Conservation (phyloP, 371 early-diverging fungal species). For the Sporodiniella umbellata region DNA sequence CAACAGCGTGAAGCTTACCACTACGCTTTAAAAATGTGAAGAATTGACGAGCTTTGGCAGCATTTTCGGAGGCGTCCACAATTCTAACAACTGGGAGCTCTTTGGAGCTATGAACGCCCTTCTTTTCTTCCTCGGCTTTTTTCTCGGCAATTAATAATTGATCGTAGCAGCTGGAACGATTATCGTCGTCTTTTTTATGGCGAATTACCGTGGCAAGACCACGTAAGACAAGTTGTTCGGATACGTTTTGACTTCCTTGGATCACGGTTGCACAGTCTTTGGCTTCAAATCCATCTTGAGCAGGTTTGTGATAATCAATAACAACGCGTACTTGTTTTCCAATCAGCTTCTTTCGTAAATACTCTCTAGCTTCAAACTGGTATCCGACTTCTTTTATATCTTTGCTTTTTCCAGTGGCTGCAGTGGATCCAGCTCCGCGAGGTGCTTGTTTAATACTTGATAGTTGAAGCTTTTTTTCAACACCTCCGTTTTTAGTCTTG, state of each 20-base stretch:
- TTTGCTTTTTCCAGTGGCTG: constrained; percentile 55
- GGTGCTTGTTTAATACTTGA: constrained; percentile 79
- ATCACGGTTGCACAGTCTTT: constrained; percentile 87
- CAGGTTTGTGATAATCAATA: constrained; percentile 88
- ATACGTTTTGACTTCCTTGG: constrained; percentile 66
- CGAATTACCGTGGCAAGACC: constrained; percentile 86
- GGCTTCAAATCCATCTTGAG: constrained; percentile 83
- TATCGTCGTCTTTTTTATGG: constrained; percentile 84
- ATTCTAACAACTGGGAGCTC: constrained; percentile 67
- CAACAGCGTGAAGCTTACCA: constrained; percentile 72
- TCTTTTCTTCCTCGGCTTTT: constrained; percentile 66
- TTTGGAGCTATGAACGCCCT: constrained; percentile 80
- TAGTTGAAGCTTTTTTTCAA: constrained; percentile 80
- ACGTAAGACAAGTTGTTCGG: constrained; percentile 69
- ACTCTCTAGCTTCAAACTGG: constrained; percentile 85
- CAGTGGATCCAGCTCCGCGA: constrained; percentile 42
- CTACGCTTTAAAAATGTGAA: constrained; percentile 79
- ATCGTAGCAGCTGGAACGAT: constrained; percentile 86
- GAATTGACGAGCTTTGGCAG: constrained; percentile 82
- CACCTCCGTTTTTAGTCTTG: constrained; percentile 43
- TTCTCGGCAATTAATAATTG: constrained; percentile 79
- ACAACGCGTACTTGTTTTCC: constrained; percentile 81
- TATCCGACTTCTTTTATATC: constrained; percentile 82
- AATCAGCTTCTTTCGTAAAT: constrained; percentile 80
- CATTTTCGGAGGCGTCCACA: constrained; percentile 70